Conservation (phyloP, 768 basidiomycete genomes). For the Podaxis pistillaris region DNA sequence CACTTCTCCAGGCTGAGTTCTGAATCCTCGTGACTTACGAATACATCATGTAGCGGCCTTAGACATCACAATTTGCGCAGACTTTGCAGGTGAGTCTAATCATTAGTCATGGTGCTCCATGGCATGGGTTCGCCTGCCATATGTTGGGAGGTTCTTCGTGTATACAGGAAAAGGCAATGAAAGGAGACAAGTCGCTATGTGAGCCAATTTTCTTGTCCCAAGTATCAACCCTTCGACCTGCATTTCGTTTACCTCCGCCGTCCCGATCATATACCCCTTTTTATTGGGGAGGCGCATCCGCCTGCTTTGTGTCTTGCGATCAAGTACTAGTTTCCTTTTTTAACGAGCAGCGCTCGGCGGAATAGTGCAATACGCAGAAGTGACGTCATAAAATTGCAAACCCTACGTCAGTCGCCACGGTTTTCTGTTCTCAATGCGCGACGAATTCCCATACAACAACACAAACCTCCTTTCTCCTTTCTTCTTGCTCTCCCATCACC, state of each 20-base stretch:
- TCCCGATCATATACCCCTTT: neutral
- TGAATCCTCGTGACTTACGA: too few species aligned
- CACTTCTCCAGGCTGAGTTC: too few species aligned
- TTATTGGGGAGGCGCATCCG: neutral
- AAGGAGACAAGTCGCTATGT: too few species aligned
- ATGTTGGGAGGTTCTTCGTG: too few species aligned
- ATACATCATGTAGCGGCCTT: too few species aligned
- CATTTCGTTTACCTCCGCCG: neutral
- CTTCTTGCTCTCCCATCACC: neutral
- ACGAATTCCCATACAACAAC: constrained; percentile 2
- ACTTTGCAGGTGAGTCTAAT: too few species aligned
- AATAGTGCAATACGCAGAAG: neutral
- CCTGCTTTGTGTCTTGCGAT: neutral
- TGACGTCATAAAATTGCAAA: constrained; percentile 10
- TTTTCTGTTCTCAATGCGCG: neutral
- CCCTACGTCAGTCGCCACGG: constrained; percentile 6
- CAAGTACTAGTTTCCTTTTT: neutral
- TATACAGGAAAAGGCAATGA: too few species aligned
- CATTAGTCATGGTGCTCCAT: too few species aligned
- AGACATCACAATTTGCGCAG: too few species aligned
- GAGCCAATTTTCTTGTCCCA: too few species aligned
- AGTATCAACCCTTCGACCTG: too few species aligned
- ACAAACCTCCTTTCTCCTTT: neutral
- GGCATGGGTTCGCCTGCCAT: too few species aligned
- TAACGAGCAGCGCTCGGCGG: constrained; percentile 1